phyloP scores from a whole-genome alignment of 495 filamentous ascomycete species.

The Podospora anserina region DNA sequence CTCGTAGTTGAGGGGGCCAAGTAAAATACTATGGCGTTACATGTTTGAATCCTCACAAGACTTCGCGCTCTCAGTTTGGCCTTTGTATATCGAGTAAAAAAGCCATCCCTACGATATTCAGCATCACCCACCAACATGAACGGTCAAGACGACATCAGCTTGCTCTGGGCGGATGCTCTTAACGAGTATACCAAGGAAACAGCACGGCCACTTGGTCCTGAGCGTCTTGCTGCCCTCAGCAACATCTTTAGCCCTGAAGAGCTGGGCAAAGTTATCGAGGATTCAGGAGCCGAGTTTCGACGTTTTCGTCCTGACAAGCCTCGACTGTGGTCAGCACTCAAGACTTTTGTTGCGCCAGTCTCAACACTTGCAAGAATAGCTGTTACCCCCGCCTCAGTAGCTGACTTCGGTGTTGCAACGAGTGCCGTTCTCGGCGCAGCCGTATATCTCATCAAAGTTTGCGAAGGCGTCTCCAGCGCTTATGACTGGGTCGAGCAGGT shows the following conservation, averaged over 20 bases:
- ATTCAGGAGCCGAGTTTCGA: background rate
- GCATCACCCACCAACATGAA: background rate
- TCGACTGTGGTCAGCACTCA: background rate
- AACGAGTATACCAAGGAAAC: background rate
- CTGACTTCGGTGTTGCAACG: background rate
- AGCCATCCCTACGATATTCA: too few relatives aligned
- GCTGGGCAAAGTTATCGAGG: background rate
- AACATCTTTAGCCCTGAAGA: background rate
- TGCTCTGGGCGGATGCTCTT: background rate
- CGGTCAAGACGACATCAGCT: background rate
- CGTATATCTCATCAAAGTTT: constrained; percentile 13
- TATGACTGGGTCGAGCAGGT: constrained; percentile 21
- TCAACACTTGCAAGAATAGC: background rate
- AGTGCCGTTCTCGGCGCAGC: background rate
- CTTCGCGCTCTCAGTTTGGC: too few relatives aligned
- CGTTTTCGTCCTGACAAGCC: background rate
- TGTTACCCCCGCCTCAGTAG: background rate
- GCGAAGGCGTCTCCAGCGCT: constrained; percentile 16
- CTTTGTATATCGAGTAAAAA: too few relatives aligned
- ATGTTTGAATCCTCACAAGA: too few relatives aligned
- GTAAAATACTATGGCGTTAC: too few relatives aligned
- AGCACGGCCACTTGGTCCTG: background rate
- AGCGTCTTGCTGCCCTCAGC: background rate
- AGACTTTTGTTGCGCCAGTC: background rate
- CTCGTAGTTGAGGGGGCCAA: too few relatives aligned